Evolutionary conservation across 2,329 filamentous ascomycete species (phyloP), one percentile per base, ranked within the genome.

Genomic region (Colletotrichum navitas): DNA sequence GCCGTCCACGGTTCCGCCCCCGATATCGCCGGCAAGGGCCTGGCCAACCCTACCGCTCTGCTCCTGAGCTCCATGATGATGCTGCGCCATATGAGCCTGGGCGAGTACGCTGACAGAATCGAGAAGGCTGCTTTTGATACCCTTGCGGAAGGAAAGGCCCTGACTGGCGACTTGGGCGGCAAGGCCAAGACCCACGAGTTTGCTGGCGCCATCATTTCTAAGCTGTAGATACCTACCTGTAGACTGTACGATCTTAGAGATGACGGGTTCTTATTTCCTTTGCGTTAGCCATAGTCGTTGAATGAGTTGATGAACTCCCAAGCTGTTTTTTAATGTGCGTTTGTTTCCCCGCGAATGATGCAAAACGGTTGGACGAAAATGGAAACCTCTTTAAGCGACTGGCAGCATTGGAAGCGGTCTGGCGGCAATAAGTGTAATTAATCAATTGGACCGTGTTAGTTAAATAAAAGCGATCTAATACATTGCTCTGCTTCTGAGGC

Each of bases 31-130:
- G 95, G 95, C 84, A 94, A 98, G 90, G 93, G 90, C 76, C 92
- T 98, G 77, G 96, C 96, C 80, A 99, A 99, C 90, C 96, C 96
- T 74, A 98, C 96, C 73, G 96, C 96, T 72, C 91, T 99, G 77
- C 91, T 99, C 76, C 92, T 98, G 80, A 94, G 90, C 84, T 97
- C 93, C 83, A 96, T 98, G 87, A 98, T 99, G 96, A 98, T 99
- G 96, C 86, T 99, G 89, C 92, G 96, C 84, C 96, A 99, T 87
- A 98, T 99, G 95, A 91, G 93, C 79, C 89, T 99, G 75, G 91
- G 86, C 83, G 88, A 94, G 75, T 91, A 98, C 83, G 96, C 96
- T 77, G 83, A 87, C 82, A 91, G 91, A 83, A 98, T 99, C 81
- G 94, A 98, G 89, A 93, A 90, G 84, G 96, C 96, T 76, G 97